phyloP scores from a whole-genome alignment of 805 yeast genomes.

The Blastobotrys peoriensis region DNA sequence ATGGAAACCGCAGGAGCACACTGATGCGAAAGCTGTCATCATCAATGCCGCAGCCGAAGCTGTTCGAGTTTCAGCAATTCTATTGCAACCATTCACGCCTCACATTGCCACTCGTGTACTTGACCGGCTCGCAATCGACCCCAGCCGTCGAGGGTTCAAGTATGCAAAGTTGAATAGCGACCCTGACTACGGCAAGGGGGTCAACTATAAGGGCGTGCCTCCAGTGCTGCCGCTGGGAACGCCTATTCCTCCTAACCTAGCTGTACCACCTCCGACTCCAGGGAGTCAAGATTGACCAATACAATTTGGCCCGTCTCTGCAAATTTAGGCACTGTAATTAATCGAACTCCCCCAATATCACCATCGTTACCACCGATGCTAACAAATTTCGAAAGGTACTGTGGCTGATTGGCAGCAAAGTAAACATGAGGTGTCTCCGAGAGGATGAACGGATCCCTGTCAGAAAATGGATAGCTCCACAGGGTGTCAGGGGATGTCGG shows the following conservation, averaged over 20 bases:
- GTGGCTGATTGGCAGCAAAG: conserved; percentile 77
- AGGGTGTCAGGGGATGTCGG: conserved; percentile 97
- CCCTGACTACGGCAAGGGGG: conserved; percentile 50
- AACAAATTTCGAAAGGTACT: conserved; percentile 39
- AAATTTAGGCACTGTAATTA: conserved; percentile 70
- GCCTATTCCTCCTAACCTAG: background rate
- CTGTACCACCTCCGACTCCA: conserved; percentile 40
- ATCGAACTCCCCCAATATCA: conserved; percentile 35
- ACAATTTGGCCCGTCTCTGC: conserved; percentile 58
- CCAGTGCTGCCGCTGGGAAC: conserved; percentile 34
- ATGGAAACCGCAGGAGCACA: conserved; percentile 48
- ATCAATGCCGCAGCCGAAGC: conserved; percentile 66
- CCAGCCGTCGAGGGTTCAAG: conserved; percentile 36
- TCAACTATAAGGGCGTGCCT: conserved; percentile 46
- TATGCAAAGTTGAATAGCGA: conserved; percentile 55
- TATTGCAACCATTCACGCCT: conserved; percentile 72
- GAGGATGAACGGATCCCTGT: conserved; percentile 73
- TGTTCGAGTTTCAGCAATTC: conserved; percentile 57
- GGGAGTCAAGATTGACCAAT: conserved; percentile 50
- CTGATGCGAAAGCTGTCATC: conserved; percentile 42
- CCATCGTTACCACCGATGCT: conserved; percentile 33
- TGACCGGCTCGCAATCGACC: conserved; percentile 54
- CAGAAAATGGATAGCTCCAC: conserved; percentile 77
- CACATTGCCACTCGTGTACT: conserved; percentile 49
- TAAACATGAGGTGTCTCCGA: conserved; percentile 79